Evolutionary conservation across 371 early-diverging fungal species (phyloP), one percentile per base, ranked within the genome.

Genomic region (Gilbertella persicaria): DNA sequence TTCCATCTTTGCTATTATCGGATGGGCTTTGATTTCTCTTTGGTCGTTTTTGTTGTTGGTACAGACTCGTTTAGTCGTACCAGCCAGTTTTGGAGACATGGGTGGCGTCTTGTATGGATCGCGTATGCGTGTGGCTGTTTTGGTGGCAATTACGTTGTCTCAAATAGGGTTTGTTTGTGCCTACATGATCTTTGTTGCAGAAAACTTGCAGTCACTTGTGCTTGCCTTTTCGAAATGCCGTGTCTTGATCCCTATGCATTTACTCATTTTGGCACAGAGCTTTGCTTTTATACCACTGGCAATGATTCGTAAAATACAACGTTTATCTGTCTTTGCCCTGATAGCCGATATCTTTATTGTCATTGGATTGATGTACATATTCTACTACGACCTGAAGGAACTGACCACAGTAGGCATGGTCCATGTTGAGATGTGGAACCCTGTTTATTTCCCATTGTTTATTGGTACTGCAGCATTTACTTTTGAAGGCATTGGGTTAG

Each of bases 391-490:
- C 66, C 51, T 91, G 39, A 64, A 65, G 25, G 67, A 76, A 20
- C 51, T 92, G 39, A 43, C 78, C 3, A 75, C 77, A 5, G 43
- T 60, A 8, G 91, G 92, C 16, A 44, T 82, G 24, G 83, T 81
- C 5, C 74, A 84, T 38, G 75, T 91, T 1, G 62, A 69, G 5
- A 61, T 78, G 55, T 85, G 90, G 75, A 92, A 91, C 63, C 64
- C 80, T 19, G 60, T 78, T 10, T 76, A 82, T 50, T 91, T 91
- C 59, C 81, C 90, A 2, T 60, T 94, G 10, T 91, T 92, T 64
- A 80, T 94, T 47, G 94, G 94, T 24, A 93, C 93, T n/a, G 88
- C 92, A 59, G 85, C 92, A 21, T 94, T 91, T 66, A 90, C 93
- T 0, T 94, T 89, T 66, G 95, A 94, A 66, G 95, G 95, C 24